phyloP scores from a whole-genome alignment of 257 asterid species.

The Rehmannia glutinosa region DNA sequence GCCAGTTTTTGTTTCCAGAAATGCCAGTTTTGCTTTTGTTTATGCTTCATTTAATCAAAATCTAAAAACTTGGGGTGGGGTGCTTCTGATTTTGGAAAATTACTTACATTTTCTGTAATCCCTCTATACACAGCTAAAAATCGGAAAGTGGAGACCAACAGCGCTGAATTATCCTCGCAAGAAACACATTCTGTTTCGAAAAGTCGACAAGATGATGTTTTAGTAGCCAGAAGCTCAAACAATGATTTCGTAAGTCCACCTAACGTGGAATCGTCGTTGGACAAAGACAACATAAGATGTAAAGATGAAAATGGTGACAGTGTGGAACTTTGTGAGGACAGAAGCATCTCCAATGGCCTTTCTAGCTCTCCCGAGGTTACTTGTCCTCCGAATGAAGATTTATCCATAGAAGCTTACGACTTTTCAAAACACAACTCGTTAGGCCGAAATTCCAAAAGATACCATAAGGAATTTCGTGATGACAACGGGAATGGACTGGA shows the following conservation, averaged over 20 bases:
- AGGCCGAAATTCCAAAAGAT: constrained; percentile 14
- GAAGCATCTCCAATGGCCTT: constrained; percentile 23
- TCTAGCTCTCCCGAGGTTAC: constrained; percentile 28
- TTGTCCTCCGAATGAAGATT: constrained; percentile 21
- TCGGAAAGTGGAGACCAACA: constrained; percentile 26
- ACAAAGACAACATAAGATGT: constrained; percentile 9
- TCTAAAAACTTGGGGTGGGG: too few relatives aligned
- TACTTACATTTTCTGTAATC: constrained; percentile 13
- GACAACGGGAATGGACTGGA: constrained; percentile 10
- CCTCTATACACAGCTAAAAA: constrained; percentile 54
- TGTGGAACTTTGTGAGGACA: constrained; percentile 22
- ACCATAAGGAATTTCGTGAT: constrained; percentile 19
- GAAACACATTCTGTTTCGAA: constrained; percentile 19
- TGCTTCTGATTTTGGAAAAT: too few relatives aligned
- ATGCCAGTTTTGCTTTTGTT: too few relatives aligned
- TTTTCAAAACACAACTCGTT: constrained; percentile 13
- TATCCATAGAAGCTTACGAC: constrained; percentile 13
- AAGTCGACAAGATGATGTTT: constrained; percentile 13
- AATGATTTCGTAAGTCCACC: constrained; percentile 24
- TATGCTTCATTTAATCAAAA: too few relatives aligned
- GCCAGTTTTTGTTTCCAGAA: background rate
- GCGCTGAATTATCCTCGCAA: constrained; percentile 19
- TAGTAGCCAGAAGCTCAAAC: constrained; percentile 29
- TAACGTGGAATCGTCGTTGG: constrained; percentile 23
- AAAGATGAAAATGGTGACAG: constrained; percentile 12